Evolutionary conservation across 805 yeast genomes (phyloP), one percentile per base, ranked within the genome.

Genomic region (Pichia thaimueangensis): DNA sequence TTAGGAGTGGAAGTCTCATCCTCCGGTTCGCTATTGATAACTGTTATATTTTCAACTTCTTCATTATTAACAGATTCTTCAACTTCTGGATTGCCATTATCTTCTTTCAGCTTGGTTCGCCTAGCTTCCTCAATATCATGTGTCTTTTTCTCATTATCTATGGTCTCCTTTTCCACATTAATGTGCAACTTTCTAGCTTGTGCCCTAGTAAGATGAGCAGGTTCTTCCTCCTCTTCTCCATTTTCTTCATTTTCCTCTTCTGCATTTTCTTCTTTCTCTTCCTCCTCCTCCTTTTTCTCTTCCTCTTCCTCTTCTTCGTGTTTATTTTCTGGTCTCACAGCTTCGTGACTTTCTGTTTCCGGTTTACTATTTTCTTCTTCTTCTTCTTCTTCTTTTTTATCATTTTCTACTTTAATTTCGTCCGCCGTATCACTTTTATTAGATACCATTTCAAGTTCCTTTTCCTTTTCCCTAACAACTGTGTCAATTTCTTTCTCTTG

Each of bases 151-250:
- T 41, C 47, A 20, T 30, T 42, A 13, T 35, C 30, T 24, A 21
- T 22, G 4, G 36, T 20, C n/a, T 45, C 50, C 24, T 49, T 41
- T 15, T 39, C 49, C 6, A 39, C 27, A 22, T 39, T 41, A 10
- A 37, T 42, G 13, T 41, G 34, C 9, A 37, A 28, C 12, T 39
- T 35, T 19, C 39, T 36, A 4, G 43, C 42, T 25, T 41, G 49
- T n/a, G 48, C 21, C 27, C 47, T 29, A 4, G 47, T 42, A 8
- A 37, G 22, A 29, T 39, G 46, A 2, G 35, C 48, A 15, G 48
- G 48, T 30, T 38, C 44, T 22, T 36, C 49, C 6, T 37, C 36
- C 23, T 32, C 45, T 11, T 32, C 45, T 8, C 34, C 25, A 5
- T 33, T 35, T 38, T 34, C 35, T 4, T 10, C n/a, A 28, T 6